A percentile compares a stretch with the other conserved stretches of the same genome.
phyloP scores from a whole-genome alignment of 768 basidiomycete species.

The Mycena rosella region DNA sequence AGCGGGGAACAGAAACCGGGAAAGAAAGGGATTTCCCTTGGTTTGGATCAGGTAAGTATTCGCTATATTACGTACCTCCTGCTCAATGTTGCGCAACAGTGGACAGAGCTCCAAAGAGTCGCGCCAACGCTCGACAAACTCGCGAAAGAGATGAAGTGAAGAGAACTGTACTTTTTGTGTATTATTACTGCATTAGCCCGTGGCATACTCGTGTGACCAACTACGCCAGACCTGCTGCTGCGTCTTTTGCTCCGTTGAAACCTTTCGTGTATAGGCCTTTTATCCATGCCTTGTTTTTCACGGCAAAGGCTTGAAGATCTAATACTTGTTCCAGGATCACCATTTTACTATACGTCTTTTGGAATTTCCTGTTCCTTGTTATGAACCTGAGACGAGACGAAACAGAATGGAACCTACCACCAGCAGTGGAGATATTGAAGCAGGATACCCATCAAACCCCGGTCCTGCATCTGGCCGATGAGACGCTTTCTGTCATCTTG shows the following conservation, averaged over 20 bases:
- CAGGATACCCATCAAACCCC: constrained; percentile 62
- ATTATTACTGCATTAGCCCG: constrained; percentile 9
- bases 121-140: constrained; percentile 64
- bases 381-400: constrained; percentile 14
- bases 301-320: constrained; percentile 70
- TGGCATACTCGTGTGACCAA: no score
- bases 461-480: constrained; percentile 59
- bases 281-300: constrained; percentile 74
- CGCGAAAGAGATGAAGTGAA: constrained; percentile 53
- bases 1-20: constrained; percentile 75
- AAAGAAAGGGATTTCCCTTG: constrained; percentile 83
- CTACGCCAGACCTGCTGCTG: constrained; percentile 75
- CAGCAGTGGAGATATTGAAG: constrained; percentile 68
- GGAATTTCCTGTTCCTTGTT: constrained; percentile 64
- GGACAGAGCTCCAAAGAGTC: constrained; percentile 66
- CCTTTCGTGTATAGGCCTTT: constrained; percentile 70
- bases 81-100: constrained; percentile 50
- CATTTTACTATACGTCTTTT: constrained; percentile 64
- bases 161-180: constrained; percentile 25
- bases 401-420: constrained; percentile 67
- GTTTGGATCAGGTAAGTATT: constrained; percentile 67
- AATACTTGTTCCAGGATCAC: constrained; percentile 69
- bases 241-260: constrained; percentile 74
- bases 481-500: constrained; percentile 69
- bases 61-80: background rate